Conservation (phyloP, 2,329 filamentous ascomycete species). For the Alternaria gaisen region DNA sequence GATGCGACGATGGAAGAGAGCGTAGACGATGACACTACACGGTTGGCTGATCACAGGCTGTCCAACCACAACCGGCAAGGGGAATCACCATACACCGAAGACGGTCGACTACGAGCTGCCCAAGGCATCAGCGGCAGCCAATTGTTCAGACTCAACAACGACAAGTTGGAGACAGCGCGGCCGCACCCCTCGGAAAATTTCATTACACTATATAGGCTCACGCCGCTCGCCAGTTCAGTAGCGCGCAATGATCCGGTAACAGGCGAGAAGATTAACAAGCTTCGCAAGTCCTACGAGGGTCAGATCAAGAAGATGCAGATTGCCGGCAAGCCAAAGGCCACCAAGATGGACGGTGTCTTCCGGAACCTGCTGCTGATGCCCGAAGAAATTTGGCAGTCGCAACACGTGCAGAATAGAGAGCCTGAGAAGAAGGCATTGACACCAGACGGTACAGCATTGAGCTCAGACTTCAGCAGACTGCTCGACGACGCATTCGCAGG, state of each 20-base stretch:
- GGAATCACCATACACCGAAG: slow-evolving; percentile 34
- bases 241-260: slow-evolving; percentile 67
- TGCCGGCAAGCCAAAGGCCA: slow-evolving; percentile 59
- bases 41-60: slow-evolving; percentile 50
- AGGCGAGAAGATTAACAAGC: slow-evolving; percentile 71
- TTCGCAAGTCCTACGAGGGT: slow-evolving; percentile 65
- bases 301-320: slow-evolving; percentile 61
- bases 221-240: slow-evolving; percentile 65
- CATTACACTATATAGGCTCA: slow-evolving; percentile 66
- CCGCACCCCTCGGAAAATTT: slow-evolving; percentile 68
- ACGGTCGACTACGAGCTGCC: slow-evolving; percentile 39
- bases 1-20: slow-evolving; percentile 55
- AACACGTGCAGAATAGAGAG: slow-evolving; percentile 53
- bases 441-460: slow-evolving; percentile 38
- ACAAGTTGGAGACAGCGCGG: slow-evolving; percentile 55
- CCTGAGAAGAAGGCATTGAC: slow-evolving; percentile 43
- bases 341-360: slow-evolving; percentile 51
- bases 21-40: slow-evolving; percentile 36
- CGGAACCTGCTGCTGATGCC: slow-evolving; percentile 49
- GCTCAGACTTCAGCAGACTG: slow-evolving; percentile 40
- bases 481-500: slow-evolving; percentile 53
- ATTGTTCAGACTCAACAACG: slow-evolving; percentile 50
- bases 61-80: slow-evolving; percentile 59
- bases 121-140: slow-evolving; percentile 41
- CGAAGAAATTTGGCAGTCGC: slow-evolving; percentile 53